phyloP scores from a whole-genome alignment of 208 protist genomes.

The Willaertia magna region DNA sequence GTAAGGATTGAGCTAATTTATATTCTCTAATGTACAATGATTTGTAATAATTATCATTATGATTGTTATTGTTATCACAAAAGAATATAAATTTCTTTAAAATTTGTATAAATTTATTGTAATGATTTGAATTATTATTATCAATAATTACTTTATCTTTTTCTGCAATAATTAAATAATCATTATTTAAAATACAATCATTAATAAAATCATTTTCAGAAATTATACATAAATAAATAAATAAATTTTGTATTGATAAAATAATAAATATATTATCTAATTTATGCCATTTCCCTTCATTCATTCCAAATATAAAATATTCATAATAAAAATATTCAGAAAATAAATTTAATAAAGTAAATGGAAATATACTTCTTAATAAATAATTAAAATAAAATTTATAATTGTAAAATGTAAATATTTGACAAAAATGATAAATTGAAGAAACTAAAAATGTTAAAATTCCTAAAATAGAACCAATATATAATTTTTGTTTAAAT shows the following conservation, averaged over 20 bases:
- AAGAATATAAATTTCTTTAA: no score
- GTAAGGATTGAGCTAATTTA: not conserved
- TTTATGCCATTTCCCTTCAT: conserved; percentile 19
- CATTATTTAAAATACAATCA: not conserved
- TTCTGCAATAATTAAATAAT: not conserved
- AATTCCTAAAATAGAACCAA: no score
- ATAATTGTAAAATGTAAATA: no score
- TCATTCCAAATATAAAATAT: conserved; percentile 17
- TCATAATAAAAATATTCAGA: no score
- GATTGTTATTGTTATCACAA: not conserved
- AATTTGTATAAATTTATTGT: no score
- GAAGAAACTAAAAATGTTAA: no score
- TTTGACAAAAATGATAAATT: no score
- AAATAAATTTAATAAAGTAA: no score
- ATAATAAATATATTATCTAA: conserved; percentile 21
- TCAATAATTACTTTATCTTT: not conserved
- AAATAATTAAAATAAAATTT: no score
- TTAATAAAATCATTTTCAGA: not conserved
- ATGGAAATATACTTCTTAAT: no score
- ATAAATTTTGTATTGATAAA: not conserved
- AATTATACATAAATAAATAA: not conserved
- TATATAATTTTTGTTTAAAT: no score
- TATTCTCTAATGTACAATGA: not conserved
- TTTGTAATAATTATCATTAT: not conserved
- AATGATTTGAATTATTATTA: not conserved